Base-by-base conservation (phyloP, 2,329 filamentous ascomycete genomes). In the Trichophyton verrucosum region DNA sequence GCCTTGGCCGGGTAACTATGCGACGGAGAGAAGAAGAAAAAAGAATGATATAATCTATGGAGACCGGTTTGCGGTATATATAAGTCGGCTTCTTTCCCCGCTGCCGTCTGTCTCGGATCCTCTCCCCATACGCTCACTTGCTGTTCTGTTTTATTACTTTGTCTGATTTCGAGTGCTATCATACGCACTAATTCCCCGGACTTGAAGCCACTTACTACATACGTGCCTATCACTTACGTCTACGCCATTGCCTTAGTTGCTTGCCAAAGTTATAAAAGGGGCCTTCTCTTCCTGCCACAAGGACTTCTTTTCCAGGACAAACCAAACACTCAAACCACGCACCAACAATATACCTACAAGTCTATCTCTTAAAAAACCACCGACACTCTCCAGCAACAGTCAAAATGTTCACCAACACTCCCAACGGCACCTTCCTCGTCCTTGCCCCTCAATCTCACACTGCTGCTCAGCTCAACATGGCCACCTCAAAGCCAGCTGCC, bases 391-490 rank as follows among this genome's bases (percentile, higher is more conserved):
- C 22, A 33, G 5, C 24, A 51, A 13, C 46, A 11, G 17, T 61
- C 60, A 63, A 33, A 44, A 66, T 66, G 64, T 64, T 64, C 60
- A 61, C 59, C 61, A 46, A 64, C 58, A 64, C 64, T 17, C 57
- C 60, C 56, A 64, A 56, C 55, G 61, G 60, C 63, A 65, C 64
- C 55, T 66, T 61, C 55, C 64, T 66, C 51, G 62, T 66, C 57
- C 63, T 66, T 61, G 58, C 63, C 17, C 64, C 64, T 30, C 64
- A 66, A 49, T 55, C 62, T 17, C 60, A 61, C 27, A 61, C 60
- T 20, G 46, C 57, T 9, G 57, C 63, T 11, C 58, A 61, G 27
- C 58, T 63, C 8, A 51, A 51, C 11, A 49, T 61, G 11, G 44
- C 24, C 40, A 22, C 61, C 9, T 24, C 55, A 4, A 36, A 62